Conservation (phyloP, 805 yeast species). For the Teunomyces cretensis region DNA sequence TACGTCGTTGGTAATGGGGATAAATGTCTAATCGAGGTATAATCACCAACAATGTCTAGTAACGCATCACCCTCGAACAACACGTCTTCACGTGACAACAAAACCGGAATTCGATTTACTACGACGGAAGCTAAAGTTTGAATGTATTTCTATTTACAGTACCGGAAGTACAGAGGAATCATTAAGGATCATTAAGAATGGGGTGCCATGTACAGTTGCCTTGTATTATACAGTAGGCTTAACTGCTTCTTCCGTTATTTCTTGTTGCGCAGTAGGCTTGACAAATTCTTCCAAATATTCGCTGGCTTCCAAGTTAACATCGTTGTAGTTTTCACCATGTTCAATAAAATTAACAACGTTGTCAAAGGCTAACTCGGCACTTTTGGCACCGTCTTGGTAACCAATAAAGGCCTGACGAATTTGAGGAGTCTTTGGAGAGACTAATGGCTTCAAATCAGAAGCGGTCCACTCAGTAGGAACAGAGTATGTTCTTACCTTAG, state of each 20-base stretch:
- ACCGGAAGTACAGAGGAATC: not conserved
- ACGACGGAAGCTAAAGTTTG: not conserved
- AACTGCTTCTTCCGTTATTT: slow-evolving; percentile 7
- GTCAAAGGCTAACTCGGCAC: slow-evolving; percentile 68
- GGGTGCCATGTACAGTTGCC: not conserved
- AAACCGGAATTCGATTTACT: not conserved
- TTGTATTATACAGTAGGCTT: slow-evolving; percentile 1
- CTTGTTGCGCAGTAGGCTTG: slow-evolving; percentile 24
- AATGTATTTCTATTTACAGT: slow-evolving; percentile 1
- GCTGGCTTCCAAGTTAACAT: slow-evolving; percentile 34
- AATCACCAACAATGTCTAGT: not conserved
- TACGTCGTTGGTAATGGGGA: not conserved
- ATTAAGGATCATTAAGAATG: slow-evolving; percentile 4
- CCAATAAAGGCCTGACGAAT: slow-evolving; percentile 70
- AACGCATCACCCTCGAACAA: slow-evolving; percentile 17
- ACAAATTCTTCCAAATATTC: slow-evolving; percentile 38
- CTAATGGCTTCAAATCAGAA: slow-evolving; percentile 65
- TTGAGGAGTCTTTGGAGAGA: slow-evolving; percentile 70
- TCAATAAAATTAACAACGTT: slow-evolving; percentile 76
- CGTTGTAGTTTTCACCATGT: slow-evolving; percentile 57
- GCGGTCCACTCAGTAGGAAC: slow-evolving; percentile 55
- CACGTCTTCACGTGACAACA: not conserved
- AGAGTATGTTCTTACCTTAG: slow-evolving; percentile 85
- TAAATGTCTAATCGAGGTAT: not conserved
- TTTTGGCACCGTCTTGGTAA: slow-evolving; percentile 67